A percentile compares a stretch with the other conserved stretches of the same genome.
Conservation (phyloP, 106 monocot species). For the Cymbidium sinense region DNA sequence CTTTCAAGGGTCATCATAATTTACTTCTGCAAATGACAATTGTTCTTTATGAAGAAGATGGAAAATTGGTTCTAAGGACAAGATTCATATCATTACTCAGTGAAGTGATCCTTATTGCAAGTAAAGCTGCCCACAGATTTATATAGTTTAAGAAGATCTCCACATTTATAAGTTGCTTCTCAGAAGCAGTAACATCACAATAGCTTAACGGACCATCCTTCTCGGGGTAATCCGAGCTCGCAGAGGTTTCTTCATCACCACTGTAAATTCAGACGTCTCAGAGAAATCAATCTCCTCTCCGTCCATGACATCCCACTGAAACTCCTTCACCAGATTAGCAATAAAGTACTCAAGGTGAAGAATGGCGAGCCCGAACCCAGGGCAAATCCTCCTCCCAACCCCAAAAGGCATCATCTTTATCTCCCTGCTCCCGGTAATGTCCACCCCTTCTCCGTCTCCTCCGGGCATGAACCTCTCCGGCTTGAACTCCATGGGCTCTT, state of each 20-base stretch:
- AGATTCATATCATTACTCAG: no score
- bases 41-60: no score
- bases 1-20: no score
- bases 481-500: constrained; percentile 28
- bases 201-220: not conserved
- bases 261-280: constrained; percentile 21
- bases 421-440: constrained; percentile 29
- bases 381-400: constrained; percentile 31
- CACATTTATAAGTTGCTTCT: no score
- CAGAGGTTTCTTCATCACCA: constrained; percentile 23
- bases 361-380: constrained; percentile 22
- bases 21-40: no score
- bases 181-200: no score
- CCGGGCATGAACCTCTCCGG: constrained; percentile 28
- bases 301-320: constrained; percentile 23
- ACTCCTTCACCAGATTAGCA: constrained; percentile 26
- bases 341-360: constrained; percentile 32
- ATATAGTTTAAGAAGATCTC: no score
- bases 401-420: constrained; percentile 42
- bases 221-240: constrained; percentile 11
- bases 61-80: no score
- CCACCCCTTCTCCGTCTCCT: constrained; percentile 17
- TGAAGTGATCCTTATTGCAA: no score
- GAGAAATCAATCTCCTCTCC: constrained; percentile 28
- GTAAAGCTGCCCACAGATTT: no score